Percentiles rank a stretch among this genome's conserved stretches.
phyloP scores from a whole-genome alignment of 768 basidiomycete genomes.

The Lactifluus subvellereus region DNA sequence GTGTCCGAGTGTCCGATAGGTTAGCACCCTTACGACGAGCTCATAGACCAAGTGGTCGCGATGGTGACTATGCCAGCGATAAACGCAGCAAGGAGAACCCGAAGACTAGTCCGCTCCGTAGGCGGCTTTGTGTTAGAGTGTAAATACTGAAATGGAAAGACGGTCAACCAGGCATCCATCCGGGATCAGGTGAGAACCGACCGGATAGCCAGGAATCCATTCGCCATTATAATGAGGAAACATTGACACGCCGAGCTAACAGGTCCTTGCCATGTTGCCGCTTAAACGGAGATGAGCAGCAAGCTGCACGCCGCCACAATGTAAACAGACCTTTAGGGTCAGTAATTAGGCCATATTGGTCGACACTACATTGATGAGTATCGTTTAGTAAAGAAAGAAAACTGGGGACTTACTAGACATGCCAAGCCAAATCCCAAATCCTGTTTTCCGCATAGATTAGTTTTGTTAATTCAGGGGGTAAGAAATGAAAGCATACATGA shows the following conservation, averaged over 20 bases:
- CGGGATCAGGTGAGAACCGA: background rate
- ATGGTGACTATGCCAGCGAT: background rate
- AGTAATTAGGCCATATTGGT: background rate
- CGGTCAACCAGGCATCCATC: background rate
- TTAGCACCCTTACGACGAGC: background rate
- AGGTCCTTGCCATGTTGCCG: background rate
- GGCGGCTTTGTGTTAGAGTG: background rate
- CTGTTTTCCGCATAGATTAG: background rate
- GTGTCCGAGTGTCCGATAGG: background rate
- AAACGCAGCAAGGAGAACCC: background rate
- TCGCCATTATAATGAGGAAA: background rate
- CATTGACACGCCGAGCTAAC: background rate
- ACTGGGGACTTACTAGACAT: background rate
- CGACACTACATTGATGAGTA: background rate
- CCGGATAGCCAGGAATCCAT: background rate
- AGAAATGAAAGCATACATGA: background rate
- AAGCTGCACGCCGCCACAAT: background rate
- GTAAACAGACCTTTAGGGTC: background rate
- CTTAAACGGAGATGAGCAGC: background rate
- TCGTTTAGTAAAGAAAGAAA: background rate
- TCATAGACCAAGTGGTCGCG: background rate
- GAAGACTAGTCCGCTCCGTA: constrained; percentile 4
- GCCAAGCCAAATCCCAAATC: background rate
- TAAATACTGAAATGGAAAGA: background rate
- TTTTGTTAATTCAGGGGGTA: background rate